Evolutionary conservation across 2,329 filamentous ascomycete species (phyloP), one percentile per base, ranked within the genome.

Genomic region (Xylariales sp.): DNA sequence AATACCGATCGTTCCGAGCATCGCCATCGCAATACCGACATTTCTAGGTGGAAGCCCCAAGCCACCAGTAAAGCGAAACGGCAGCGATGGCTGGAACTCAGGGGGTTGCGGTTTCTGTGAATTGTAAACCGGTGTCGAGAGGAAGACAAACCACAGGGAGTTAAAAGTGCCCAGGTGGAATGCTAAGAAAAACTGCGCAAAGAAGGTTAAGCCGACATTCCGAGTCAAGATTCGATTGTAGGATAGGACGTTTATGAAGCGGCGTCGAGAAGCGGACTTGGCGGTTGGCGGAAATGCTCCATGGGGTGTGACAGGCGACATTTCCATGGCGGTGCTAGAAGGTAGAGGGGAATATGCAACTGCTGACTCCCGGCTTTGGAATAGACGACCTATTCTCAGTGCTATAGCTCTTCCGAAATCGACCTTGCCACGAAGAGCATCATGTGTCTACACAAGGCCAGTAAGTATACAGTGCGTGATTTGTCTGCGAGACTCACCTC

Each of bases 161-260:
- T 86, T 84, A 67, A 88, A 90, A 20, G 84, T 82, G 45, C 82
- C 84, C 52, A 88, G 71, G 61, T 89, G 86, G 49, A 88, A 77
- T 14, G 80, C 77, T 35, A 88, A 73, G 44, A 88, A 72, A 51
- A 83, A 83, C 49, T 86, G 82, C 7, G 76, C 74, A n/a, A 82
- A 48, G 3, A 90, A 57, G 0, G 74, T 78, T 37, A 73, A 57
- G 37, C 57, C 49, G 14, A 80, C 73, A 43, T 79, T 78, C 34
- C 63, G 69, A 3, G 69, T 80, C 52, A 80, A 75, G 38, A 80
- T 73, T 18, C 64, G 67, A 3, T 67, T 61, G 56, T 81, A 80
- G 0, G 74, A 63, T 2, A 80, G 66, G 2, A 62, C 64, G 9
- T 65, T 64, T 0, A 64, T 72, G 44, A 71, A 76, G 5, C 71